Evolutionary conservation across 2,329 filamentous ascomycete genomes (phyloP), one percentile per base, ranked within the genome.

Genomic region (Teratosphaeria nubilosa): DNA sequence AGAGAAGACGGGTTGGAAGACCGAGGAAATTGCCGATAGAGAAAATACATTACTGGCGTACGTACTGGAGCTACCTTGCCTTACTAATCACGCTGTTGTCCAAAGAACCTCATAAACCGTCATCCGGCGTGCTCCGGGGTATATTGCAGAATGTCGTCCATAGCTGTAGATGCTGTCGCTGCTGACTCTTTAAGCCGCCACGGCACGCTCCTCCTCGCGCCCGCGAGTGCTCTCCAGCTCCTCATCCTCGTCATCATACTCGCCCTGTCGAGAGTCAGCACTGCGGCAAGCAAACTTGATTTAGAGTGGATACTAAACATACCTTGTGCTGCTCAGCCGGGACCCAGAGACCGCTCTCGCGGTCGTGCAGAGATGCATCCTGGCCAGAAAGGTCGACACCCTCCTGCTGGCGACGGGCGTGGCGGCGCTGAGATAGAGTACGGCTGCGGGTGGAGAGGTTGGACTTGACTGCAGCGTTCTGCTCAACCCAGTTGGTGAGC

Each of bases 401-500:
- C 68, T 92, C 88, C 30, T 77, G 78, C 60, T 84, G 51, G 52
- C 30, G 25, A 51, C 61, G 56, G 52, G 58, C 57, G 25, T 82
- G 63, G 60, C 90, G 87, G 66, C 91, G 87, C 74, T 91, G 90
- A 52, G 90, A 95, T 37, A 97, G 82, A 16, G 87, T 95, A 66
- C 91, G 90, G 48, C 92, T 85, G 60, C 94, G 90, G 20, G 86
- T 88, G 4, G 90, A 96, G 54, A 99, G 84, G 73, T 90, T 91
- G 63, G 91, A 86, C 58, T 82, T 87, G 66, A 99, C 91, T 52
- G 90, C 86, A 5, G 94, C 92, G 70, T 95, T 94, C 69, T 90
- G 86, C 59, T 85, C 83, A 45, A 97, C 91, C 94, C 94, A 99
- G 80, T 96, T 96, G 73, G 91, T 96, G 61, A 99, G 85, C 1